Conservation (phyloP, 805 yeast species). For the Candida chauliodis region DNA sequence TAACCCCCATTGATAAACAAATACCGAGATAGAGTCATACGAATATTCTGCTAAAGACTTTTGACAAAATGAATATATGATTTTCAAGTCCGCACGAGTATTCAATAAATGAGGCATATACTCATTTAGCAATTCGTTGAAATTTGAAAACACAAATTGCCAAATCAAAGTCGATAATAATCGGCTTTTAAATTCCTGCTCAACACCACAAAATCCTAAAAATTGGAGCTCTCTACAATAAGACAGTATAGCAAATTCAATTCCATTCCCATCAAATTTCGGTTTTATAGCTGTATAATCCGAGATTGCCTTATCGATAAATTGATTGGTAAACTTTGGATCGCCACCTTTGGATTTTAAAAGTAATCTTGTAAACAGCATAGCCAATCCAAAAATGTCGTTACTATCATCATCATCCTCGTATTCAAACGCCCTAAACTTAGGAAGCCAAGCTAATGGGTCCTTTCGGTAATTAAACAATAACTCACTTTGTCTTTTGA, state of each 20-base stretch:
- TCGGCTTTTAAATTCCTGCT: conserved; percentile 14
- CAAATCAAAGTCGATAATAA: conserved; percentile 24
- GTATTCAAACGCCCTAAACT: too few relatives aligned
- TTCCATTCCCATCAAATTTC: conserved; percentile 14
- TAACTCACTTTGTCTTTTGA: conserved; percentile 12
- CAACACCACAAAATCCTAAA: conserved; percentile 18
- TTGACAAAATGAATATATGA: conserved; percentile 19
- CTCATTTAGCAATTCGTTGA: conserved; percentile 16
- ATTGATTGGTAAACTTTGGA: conserved; percentile 12
- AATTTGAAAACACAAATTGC: conserved; percentile 26
- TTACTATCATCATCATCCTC: not conserved
- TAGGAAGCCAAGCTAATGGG: too few relatives aligned
- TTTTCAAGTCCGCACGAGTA: conserved; percentile 12
- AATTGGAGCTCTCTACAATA: conserved; percentile 17
- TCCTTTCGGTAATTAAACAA: conserved; percentile 4
- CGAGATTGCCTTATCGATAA: conserved; percentile 12
- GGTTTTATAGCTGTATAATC: conserved; percentile 15
- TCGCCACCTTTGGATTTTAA: conserved; percentile 4
- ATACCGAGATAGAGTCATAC: conserved; percentile 18
- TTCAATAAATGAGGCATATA: conserved; percentile 19
- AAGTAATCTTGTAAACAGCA: conserved; percentile 15
- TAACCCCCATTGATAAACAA: conserved; percentile 26
- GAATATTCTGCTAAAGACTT: conserved; percentile 16
- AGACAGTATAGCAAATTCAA: conserved; percentile 9
- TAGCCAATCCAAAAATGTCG: conserved; percentile 11